Percentiles rank a stretch among this genome's conserved stretches.
phyloP scores from a whole-genome alignment of 495 filamentous ascomycete species.

The Hypoxylon crocopeplum region DNA sequence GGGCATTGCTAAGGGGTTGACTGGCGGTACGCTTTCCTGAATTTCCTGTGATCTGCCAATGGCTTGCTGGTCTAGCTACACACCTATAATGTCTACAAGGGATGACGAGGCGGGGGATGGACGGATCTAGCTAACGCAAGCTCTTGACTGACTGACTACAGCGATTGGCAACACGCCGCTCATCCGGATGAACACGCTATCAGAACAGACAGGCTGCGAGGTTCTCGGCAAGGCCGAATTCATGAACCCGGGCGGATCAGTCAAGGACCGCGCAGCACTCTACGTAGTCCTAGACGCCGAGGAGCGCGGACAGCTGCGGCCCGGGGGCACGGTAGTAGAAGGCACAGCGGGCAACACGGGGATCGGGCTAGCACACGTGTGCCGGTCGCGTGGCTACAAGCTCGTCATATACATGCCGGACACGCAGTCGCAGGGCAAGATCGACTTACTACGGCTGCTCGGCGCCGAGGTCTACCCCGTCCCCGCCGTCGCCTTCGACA shows the following conservation, averaged over 20 bases:
- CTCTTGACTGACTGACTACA: constrained; percentile 48
- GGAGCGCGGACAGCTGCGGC: constrained; percentile 76
- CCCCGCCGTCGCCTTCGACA: constrained; percentile 93
- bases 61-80: no score
- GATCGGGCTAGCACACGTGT: constrained; percentile 96
- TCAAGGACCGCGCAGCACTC: constrained; percentile 95
- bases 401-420: constrained; percentile 99
- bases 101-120: not conserved
- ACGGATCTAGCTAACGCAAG: constrained; percentile 4
- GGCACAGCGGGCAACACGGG: constrained; percentile 98
- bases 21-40: constrained; percentile 71
- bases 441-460: constrained; percentile 88
- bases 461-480: constrained; percentile 99
- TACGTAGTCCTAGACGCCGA: constrained; percentile 96
- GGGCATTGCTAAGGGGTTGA: constrained; percentile 80
- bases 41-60: not conserved
- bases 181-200: constrained; percentile 86
- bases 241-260: constrained; percentile 94
- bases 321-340: constrained; percentile 94
- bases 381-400: constrained; percentile 89
- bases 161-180: constrained; percentile 97
- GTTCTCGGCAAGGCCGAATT: constrained; percentile 97
- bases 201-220: constrained; percentile 91
- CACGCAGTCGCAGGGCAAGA: constrained; percentile 97
- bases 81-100: no score